phyloP scores from a whole-genome alignment of 2,329 filamentous ascomycete species.

The Clonostachys rosea region DNA sequence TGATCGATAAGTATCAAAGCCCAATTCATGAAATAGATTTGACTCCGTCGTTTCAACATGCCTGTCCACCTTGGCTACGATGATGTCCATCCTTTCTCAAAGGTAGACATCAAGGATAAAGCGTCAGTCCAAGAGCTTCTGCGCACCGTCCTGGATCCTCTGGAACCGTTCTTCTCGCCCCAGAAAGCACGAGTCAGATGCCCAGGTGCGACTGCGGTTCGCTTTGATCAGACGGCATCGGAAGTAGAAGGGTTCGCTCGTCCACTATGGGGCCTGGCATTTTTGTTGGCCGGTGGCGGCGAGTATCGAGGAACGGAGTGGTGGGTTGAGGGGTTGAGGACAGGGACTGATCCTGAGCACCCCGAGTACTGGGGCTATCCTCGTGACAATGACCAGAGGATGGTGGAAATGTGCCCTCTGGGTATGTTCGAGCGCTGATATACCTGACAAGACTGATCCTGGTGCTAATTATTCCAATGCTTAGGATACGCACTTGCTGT shows the following conservation, averaged over 20 bases:
- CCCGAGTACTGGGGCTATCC: constrained; percentile 76
- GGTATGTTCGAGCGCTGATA: constrained; percentile 26
- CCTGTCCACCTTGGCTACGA: no score
- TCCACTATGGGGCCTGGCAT: constrained; percentile 73
- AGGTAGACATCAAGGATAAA: constrained; percentile 43
- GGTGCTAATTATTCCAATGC: no score
- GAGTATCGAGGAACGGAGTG: constrained; percentile 58
- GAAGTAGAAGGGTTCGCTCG: constrained; percentile 74
- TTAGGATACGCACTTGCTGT: constrained; percentile 66
- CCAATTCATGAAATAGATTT: no score
- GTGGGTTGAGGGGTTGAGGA: constrained; percentile 64
- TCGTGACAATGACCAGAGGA: constrained; percentile 72
- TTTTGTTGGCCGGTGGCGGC: constrained; percentile 64
- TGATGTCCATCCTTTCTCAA: constrained; percentile 46
- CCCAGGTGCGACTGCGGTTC: constrained; percentile 67
- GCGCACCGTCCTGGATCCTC: constrained; percentile 61
- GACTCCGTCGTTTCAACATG: no score
- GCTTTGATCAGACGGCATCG: constrained; percentile 73
- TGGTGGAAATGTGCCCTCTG: constrained; percentile 82
- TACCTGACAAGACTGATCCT: no score
- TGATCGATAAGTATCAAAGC: no score
- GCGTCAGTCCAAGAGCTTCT: constrained; percentile 57
- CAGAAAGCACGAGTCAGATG: constrained; percentile 60
- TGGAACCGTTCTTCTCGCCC: constrained; percentile 69
- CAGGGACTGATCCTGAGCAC: constrained; percentile 65